These are phyloP conservation scores for Cryphonectria japonica DNA, from an alignment of 2,329 filamentous ascomycete species.

Conservation along the genomic window DNA sequence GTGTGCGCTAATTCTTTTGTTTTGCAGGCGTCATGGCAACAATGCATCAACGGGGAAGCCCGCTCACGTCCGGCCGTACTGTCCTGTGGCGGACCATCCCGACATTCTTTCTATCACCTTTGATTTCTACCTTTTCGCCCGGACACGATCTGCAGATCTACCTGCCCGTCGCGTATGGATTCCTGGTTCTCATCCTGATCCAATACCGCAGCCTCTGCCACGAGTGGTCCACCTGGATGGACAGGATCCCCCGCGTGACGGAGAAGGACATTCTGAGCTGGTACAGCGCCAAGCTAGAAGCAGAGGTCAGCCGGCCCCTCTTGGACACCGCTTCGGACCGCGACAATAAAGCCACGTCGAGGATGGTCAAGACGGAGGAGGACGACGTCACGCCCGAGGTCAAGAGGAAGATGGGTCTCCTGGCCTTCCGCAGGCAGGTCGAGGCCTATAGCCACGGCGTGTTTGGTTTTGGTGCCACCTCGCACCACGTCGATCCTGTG, in stretches of 20 bases:
- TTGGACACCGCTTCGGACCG: neutral
- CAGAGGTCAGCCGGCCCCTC: conserved; percentile 11
- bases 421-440: conserved; percentile 42
- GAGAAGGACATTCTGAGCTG: conserved; percentile 55
- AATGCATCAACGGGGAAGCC: conserved; percentile 57
- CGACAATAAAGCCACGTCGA: conserved; percentile 15
- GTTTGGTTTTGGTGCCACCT: conserved; percentile 21
- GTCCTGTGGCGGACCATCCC: conserved; percentile 60
- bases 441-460: conserved; percentile 34
- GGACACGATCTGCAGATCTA: conserved; percentile 61
- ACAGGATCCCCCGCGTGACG: conserved; percentile 51
- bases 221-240: conserved; percentile 63
- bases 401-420: conserved; percentile 32
- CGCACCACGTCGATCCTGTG: conserved; percentile 30
- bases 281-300: conserved; percentile 44
- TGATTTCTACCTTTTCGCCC: conserved; percentile 56
- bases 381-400: conserved; percentile 29
- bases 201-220: conserved; percentile 57
- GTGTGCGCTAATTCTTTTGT: conserved; percentile 5
- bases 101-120: conserved; percentile 58
- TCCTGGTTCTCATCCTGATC: conserved; percentile 54
- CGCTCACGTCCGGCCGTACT: conserved; percentile 60
- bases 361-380: conserved; percentile 27
- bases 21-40: conserved; percentile 45
- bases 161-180: conserved; percentile 55